phyloP scores from a whole-genome alignment of 352 stramenopile genomes.

The Pelagophyceae sp. region DNA sequence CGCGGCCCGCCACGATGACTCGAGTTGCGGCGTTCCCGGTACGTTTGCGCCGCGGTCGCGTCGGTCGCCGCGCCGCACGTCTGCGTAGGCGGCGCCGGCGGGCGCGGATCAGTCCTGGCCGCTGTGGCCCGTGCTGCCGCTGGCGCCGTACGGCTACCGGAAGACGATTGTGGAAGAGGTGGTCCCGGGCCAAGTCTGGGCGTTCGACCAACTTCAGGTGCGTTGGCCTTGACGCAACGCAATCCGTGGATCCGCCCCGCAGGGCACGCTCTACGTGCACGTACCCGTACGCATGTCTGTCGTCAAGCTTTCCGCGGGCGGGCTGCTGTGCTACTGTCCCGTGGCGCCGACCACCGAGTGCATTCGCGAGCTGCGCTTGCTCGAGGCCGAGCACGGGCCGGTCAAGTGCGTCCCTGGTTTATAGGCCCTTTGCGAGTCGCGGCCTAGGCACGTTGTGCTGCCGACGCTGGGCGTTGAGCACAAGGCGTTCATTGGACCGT shows the following conservation, averaged over 20 bases:
- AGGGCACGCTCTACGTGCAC: constrained; percentile 59
- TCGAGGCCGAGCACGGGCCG: constrained; percentile 50
- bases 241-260: too few species aligned
- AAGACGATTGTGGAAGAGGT: constrained; percentile 54
- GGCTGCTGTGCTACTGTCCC: constrained; percentile 61
- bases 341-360: constrained; percentile 55
- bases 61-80: too few species aligned
- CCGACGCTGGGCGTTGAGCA: constrained; percentile 60
- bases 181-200: constrained; percentile 58
- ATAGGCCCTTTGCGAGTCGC: too few species aligned
- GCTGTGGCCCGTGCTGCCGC: constrained; percentile 49
- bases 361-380: constrained; percentile 39
- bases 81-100: too few species aligned
- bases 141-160: constrained; percentile 56
- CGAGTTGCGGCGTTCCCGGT: too few species aligned
- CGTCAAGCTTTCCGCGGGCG: constrained; percentile 39
- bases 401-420: too few species aligned
- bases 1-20: too few species aligned
- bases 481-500: constrained; percentile 60
- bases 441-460: constrained; percentile 60
- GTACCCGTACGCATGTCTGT: constrained; percentile 59
- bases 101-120: background rate
- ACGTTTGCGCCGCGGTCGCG: too few species aligned
- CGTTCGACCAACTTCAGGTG: constrained; percentile 66
- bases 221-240: too few species aligned